A percentile compares a stretch with the other conserved stretches of the same genome.
These are phyloP conservation scores for Irpex rosettiformis DNA, from an alignment of 1,284 basidiomycete genomes.

Conservation along the genomic window DNA sequence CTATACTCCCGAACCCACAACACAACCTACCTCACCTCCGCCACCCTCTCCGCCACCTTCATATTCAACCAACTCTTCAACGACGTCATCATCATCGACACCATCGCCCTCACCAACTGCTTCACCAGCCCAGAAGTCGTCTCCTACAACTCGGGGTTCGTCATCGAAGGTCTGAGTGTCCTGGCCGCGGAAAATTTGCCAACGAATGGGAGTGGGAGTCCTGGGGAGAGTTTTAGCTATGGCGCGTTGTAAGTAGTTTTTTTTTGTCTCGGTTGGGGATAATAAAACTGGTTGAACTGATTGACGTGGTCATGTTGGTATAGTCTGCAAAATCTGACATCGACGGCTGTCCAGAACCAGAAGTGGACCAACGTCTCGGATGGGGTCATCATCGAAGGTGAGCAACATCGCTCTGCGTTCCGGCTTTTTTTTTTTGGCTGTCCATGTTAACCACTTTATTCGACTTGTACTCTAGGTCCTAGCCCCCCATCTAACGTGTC, in stretches of 20 bases:
- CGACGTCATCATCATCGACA: slow-evolving; percentile 2
- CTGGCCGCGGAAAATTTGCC: background rate
- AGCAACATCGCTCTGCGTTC: too few species aligned
- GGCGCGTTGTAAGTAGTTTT: slow-evolving; percentile 1
- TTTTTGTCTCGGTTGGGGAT: background rate
- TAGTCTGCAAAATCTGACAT: background rate
- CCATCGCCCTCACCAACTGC: slow-evolving; percentile 5
- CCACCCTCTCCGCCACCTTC: slow-evolving; percentile 6
- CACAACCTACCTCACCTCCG: background rate
- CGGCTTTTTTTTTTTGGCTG: too few species aligned
- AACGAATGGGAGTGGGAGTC: background rate
- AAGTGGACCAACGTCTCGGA: too few species aligned
- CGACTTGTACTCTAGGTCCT: too few species aligned
- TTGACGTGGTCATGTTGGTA: background rate
- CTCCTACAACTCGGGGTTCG: slow-evolving; percentile 3
- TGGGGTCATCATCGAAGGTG: too few species aligned
- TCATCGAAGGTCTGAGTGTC: slow-evolving; percentile 7
- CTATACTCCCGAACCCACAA: slow-evolving; percentile 3
- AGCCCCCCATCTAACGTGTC: too few species aligned
- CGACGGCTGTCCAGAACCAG: background rate
- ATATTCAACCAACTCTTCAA: slow-evolving; percentile 6
- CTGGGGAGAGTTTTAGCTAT: background rate
- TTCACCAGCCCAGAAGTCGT: background rate
- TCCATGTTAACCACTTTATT: too few species aligned
- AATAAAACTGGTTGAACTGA: too few species aligned